A percentile compares a stretch with the other conserved stretches of the same genome.
Evolutionary conservation across 345 rosid genomes (phyloP).

Genomic region (Reutealis trisperma): DNA sequence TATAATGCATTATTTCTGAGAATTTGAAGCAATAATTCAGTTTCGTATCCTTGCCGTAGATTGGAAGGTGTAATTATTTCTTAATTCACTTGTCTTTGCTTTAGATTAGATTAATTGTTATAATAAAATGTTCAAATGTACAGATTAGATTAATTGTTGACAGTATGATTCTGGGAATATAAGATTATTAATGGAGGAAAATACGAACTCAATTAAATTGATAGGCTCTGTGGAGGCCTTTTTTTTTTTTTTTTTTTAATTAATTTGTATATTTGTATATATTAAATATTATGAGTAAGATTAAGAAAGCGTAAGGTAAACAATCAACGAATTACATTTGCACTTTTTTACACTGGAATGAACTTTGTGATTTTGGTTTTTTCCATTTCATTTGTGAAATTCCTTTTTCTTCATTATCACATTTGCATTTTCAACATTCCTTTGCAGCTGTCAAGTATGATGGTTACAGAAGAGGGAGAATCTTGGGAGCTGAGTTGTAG

Average conservation of each 20-base stretch:
- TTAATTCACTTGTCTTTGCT: not conserved
- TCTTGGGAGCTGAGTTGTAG: not conserved
- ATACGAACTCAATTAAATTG: not conserved
- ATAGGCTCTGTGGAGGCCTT: not conserved
- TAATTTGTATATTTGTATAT: not conserved
- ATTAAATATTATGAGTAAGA: not conserved
- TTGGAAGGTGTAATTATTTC: not conserved
- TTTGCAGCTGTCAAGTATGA: not conserved
- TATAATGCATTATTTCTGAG: not conserved
- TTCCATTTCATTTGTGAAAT: not conserved
- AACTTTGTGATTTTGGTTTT: not conserved
- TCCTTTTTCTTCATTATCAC: not conserved
- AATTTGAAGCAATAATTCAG: not conserved
- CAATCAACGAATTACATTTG: not conserved
- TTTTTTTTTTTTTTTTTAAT: too few relatives aligned
- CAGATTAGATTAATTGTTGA: not conserved
- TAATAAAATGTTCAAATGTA: not conserved
- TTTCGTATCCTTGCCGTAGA: not conserved
- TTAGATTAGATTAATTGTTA: not conserved
- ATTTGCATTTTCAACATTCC: not conserved
- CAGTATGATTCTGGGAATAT: not conserved
- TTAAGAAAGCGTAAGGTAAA: not conserved
- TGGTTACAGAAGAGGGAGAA: not conserved
- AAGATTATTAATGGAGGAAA: not conserved
- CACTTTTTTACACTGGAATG: not conserved